These are phyloP conservation scores for Cryphonectria radicalis DNA, from an alignment of 2,329 filamentous ascomycete species.

Conservation along the genomic window DNA sequence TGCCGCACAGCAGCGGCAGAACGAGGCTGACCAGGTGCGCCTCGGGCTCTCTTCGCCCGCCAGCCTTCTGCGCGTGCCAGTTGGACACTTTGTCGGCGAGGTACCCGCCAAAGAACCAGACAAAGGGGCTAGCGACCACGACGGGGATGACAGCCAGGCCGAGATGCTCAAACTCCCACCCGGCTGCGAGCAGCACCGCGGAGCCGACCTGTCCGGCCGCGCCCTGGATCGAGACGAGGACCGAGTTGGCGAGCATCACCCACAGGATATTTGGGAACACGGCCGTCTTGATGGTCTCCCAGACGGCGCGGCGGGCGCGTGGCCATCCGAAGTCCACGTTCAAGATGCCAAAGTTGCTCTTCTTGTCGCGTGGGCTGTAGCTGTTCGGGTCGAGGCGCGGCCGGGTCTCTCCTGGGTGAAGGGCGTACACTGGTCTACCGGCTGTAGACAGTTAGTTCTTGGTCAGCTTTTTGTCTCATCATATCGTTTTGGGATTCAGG, in stretches of 20 bases:
- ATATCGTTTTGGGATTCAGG: no score
- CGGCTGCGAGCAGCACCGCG: slow-evolving; percentile 33
- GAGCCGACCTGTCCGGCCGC: slow-evolving; percentile 33
- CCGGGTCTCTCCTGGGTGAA: slow-evolving; percentile 34
- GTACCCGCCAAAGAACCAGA: slow-evolving; percentile 39
- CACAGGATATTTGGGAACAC: slow-evolving; percentile 39
- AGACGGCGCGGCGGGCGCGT: slow-evolving; percentile 31
- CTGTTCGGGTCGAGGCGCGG: slow-evolving; percentile 35
- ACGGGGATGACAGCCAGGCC: slow-evolving; percentile 35
- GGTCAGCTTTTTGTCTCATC: no score
- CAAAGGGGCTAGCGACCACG: slow-evolving; percentile 30
- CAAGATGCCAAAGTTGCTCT: slow-evolving; percentile 37
- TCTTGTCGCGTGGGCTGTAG: slow-evolving; percentile 34
- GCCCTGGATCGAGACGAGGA: slow-evolving; percentile 34
- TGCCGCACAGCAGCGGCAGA: slow-evolving; percentile 33
- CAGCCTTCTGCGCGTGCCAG: slow-evolving; percentile 31
- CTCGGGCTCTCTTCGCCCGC: slow-evolving; percentile 36
- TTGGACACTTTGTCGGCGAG: slow-evolving; percentile 39
- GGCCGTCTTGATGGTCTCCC: slow-evolving; percentile 31
- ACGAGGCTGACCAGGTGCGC: slow-evolving; percentile 35
- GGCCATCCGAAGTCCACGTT: slow-evolving; percentile 34
- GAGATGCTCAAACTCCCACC: slow-evolving; percentile 37
- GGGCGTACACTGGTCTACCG: slow-evolving; percentile 34
- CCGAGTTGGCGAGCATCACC: slow-evolving; percentile 36
- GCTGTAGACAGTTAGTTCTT: slow-evolving; percentile 23